Conservation (phyloP, 768 basidiomycete species). For the Lentinula sp. region DNA sequence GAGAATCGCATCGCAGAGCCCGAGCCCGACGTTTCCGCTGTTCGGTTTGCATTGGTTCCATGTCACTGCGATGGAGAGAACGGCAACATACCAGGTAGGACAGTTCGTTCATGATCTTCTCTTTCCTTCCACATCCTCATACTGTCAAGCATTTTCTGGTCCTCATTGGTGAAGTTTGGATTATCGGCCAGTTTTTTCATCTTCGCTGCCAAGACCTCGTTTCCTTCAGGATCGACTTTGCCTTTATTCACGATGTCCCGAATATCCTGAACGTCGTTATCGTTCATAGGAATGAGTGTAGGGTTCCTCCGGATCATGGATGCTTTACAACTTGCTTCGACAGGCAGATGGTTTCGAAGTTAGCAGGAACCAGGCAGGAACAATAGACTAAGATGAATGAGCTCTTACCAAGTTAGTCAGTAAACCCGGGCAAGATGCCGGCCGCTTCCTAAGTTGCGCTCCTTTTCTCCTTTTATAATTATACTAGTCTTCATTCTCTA, state of each 20-base stretch:
- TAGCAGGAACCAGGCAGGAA: too few relatives aligned
- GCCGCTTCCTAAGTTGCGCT: too few relatives aligned
- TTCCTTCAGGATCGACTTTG: constrained; percentile 32
- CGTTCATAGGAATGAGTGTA: constrained; percentile 59
- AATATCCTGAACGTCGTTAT: constrained; percentile 75
- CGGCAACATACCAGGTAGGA: neutral
- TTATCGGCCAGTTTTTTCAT: constrained; percentile 44
- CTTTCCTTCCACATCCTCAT: constrained; percentile 20
- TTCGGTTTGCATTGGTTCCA: neutral
- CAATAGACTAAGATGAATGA: too few relatives aligned
- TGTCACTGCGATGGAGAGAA: neutral
- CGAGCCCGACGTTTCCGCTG: neutral
- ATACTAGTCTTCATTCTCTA: neutral
- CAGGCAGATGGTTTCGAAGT: neutral
- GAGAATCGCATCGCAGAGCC: neutral
- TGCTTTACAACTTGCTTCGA: neutral
- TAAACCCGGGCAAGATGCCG: too few relatives aligned
- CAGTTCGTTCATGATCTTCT: constrained; percentile 12
- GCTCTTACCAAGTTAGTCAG: too few relatives aligned
- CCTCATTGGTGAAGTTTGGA: constrained; percentile 22
- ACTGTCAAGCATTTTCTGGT: constrained; percentile 24
- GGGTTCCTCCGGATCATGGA: constrained; percentile 73
- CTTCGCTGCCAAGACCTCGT: constrained; percentile 35
- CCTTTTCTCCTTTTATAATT: too few relatives aligned
- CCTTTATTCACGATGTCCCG: constrained; percentile 31